These are phyloP conservation scores for Penicillium italicum DNA, from an alignment of 2,329 filamentous ascomycete species.

Conservation along the genomic window DNA sequence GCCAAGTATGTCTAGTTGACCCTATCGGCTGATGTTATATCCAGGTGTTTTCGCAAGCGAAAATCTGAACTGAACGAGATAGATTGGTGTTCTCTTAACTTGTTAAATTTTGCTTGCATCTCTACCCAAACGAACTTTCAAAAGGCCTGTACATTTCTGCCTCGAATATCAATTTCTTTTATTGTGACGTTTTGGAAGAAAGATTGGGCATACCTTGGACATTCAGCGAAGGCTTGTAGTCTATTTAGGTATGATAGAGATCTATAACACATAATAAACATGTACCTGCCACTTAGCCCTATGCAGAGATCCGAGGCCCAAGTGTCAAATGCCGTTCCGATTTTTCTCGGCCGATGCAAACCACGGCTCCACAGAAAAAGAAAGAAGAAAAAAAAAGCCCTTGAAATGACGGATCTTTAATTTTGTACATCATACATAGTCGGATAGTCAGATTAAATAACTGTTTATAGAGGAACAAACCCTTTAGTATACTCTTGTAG, in stretches of 20 bases:
- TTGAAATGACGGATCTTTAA: neutral
- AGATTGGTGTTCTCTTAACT: constrained; percentile 20
- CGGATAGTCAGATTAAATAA: too few species aligned
- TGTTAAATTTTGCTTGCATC: constrained; percentile 23
- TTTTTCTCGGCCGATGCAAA: neutral
- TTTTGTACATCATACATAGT: too few species aligned
- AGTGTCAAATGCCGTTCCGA: neutral
- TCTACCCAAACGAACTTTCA: constrained; percentile 12
- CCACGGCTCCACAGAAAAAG: neutral
- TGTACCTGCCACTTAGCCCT: neutral
- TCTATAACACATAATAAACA: too few species aligned
- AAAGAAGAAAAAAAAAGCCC: neutral
- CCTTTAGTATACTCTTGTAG: neutral
- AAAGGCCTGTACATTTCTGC: constrained; percentile 22
- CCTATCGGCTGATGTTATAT: constrained; percentile 16
- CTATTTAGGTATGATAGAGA: too few species aligned
- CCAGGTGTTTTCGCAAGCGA: constrained; percentile 24
- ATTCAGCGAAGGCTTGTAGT: neutral
- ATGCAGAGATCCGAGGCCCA: neutral
- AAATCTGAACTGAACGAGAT: constrained; percentile 24
- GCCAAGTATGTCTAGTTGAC: constrained; percentile 1
- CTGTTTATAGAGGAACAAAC: neutral
- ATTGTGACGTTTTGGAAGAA: neutral
- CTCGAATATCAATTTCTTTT: constrained; percentile 5
- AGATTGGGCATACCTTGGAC: neutral